Evolutionary conservation across 352 stramenopile genomes (phyloP), one percentile per base, ranked within the genome.

Genomic region (Saprolegnia parasitica): DNA sequence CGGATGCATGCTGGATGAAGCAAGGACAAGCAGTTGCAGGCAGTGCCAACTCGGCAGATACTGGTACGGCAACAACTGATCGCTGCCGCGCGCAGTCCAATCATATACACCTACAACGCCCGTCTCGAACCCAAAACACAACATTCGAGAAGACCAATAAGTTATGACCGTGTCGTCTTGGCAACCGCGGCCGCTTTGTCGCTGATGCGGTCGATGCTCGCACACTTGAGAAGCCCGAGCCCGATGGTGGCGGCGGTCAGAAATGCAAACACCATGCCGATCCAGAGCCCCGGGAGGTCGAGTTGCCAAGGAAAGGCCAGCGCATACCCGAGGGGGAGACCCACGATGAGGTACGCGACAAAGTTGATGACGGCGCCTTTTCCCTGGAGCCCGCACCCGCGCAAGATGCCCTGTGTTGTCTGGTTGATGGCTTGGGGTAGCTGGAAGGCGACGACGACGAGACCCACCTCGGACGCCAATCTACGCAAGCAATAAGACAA

Each of bases 291-390:
- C 50, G 72, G 70, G 35, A 74, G 24, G 4, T 60, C 35, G 13
- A 60, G 35, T 2, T 24, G 11, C 10, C 39, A 49, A 1, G 16
- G 21, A n/a, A 80, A 24, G 5, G 71, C 73, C 3, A 80, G 61
- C 6, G 71, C 56, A 40, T 76, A 78, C 3, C 61, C 75, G 1
- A 78, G 18, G 5, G 74, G 75, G 16, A 80, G 70, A 37, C 75
- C 73, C 20, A 80, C 65, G 16, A 76, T 23, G 47, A 77, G 76
- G 67, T 77, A 80, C 10, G 73, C 75, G 13, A 77, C 64, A 55
- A 80, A 77, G 49, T 77, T 80, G 10, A 65, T 72, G 40, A 61
- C 58, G 26, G 75, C 75, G 26, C 57, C 61, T 13, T 76, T 56
- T 20, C 56, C 45, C 55, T 80, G 75, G 16, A 57, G 23, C 16